These are phyloP conservation scores for Triangularia setosa DNA, from an alignment of 2,329 filamentous ascomycete genomes.

Conservation along the genomic window DNA sequence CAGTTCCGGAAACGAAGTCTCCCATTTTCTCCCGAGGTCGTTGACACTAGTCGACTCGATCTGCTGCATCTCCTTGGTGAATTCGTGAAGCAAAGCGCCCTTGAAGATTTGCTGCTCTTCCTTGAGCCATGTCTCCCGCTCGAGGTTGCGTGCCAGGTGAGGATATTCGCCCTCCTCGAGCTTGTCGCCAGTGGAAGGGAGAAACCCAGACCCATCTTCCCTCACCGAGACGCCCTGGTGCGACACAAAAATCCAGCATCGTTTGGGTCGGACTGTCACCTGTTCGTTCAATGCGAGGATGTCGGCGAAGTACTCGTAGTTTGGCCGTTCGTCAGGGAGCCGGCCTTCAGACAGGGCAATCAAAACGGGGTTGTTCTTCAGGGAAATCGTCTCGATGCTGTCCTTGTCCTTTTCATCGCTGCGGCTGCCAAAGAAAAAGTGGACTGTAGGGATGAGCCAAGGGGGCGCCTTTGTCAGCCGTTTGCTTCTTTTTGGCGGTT, in stretches of 20 bases:
- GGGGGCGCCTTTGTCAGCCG: conserved; percentile 16
- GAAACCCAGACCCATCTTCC: conserved; percentile 42
- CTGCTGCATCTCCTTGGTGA: conserved; percentile 52
- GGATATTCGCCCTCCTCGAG: conserved; percentile 50
- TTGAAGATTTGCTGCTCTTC: conserved; percentile 42
- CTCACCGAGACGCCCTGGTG: conserved; percentile 46
- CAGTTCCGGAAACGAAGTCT: conserved; percentile 54
- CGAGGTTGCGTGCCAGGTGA: conserved; percentile 52
- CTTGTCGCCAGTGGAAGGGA: conserved; percentile 38
- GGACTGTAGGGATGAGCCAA: conserved; percentile 39
- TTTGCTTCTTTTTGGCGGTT: conserved; percentile 1
- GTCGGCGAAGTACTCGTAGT: conserved; percentile 59
- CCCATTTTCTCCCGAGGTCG: conserved; percentile 53
- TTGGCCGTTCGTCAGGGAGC: conserved; percentile 55
- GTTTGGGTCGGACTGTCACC: conserved; percentile 53
- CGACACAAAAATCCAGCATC: conserved; percentile 58
- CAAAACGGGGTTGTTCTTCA: conserved; percentile 63
- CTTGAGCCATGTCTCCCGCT: conserved; percentile 47
- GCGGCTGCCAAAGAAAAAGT: conserved; percentile 57
- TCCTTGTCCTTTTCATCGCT: conserved; percentile 52
- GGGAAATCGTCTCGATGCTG: conserved; percentile 47
- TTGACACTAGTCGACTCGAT: conserved; percentile 54
- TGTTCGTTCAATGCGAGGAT: conserved; percentile 51
- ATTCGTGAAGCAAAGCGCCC: conserved; percentile 53
- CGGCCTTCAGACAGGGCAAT: conserved; percentile 55